Evolutionary conservation across 768 basidiomycete genomes (phyloP), one percentile per base, ranked within the genome.

Genomic region (Leucocoprinus birnbaumii): DNA sequence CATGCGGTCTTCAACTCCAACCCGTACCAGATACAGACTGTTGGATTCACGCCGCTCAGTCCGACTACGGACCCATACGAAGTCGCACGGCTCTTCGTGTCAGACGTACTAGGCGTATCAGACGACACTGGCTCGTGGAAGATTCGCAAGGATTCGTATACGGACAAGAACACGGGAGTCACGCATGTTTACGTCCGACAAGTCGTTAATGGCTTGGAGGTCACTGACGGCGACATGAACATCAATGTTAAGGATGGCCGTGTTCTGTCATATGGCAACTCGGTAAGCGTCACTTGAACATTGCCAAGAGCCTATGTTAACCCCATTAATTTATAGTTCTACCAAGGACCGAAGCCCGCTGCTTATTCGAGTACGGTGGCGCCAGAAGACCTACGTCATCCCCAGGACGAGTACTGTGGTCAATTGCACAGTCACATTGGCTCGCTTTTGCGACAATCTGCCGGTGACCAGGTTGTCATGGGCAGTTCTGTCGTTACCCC

Each of bases 121-220:
- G 67, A 78, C 35, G 63, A 67, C 3, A 62, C 69, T 26, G 72
- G 69, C 48, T 63, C 75, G 0, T 89, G 83, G 65, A 73, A 74
- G 65, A 80, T 94, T 59, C 85, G 91, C 53, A 74, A 83, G 53
- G 90, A 93, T 72, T 91, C 89, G 13, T 95, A 96, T 70, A 92
- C 90, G 45, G 95, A 98, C 73, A 71, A 73, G 56, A 83, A 80
- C 57, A 94, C 91, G 2, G 89, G 89, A n/a, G 79, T 97, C 48
- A 87, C 91, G 25, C 94, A 98, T 71, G 78, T 94, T 62, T 96
- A 95, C 66, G 85, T 88, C 58, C 82, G 87, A 61, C 95, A 99
- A 73, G 59, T 89, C 55, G 72, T 94, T 63, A 85, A 89, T 55
- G 94, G 92, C 13, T 73, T 96, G 43, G 91, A 96, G 65, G 92